Percentiles rank a stretch among this genome's conserved stretches.
These are phyloP conservation scores for Serendipita sp. DNA, from an alignment of 768 basidiomycete genomes.

Conservation along the genomic window DNA sequence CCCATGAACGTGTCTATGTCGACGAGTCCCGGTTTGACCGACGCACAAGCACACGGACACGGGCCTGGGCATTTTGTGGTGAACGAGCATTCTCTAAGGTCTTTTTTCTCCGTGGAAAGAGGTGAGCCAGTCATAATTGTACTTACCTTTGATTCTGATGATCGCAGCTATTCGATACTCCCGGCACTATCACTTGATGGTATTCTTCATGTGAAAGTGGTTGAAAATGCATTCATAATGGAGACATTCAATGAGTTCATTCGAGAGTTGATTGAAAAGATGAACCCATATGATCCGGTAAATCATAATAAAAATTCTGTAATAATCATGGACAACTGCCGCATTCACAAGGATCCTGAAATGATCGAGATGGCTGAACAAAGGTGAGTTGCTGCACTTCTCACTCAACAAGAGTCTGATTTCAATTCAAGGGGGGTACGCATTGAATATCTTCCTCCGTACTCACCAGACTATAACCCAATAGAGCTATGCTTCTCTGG, in stretches of 20 bases:
- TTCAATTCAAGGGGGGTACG: neutral
- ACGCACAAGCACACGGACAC: conserved; percentile 12
- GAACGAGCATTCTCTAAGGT: conserved; percentile 11
- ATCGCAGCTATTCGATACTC: conserved; percentile 16
- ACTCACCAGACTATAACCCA: conserved; percentile 23
- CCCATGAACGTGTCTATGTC: conserved; percentile 16
- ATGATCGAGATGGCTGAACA: conserved; percentile 4
- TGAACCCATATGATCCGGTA: conserved; percentile 10
- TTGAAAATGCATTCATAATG: conserved; percentile 13
- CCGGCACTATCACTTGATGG: conserved; percentile 17
- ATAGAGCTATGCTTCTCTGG: conserved; percentile 24
- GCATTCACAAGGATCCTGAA: conserved; percentile 9
- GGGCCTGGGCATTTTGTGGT: conserved; percentile 15
- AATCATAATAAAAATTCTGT: conserved; percentile 8
- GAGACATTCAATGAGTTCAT: conserved; percentile 13
- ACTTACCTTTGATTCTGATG: neutral
- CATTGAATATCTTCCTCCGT: conserved; percentile 19
- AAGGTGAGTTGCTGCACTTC: neutral
- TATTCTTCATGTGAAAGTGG: conserved; percentile 12
- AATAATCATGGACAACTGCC: conserved; percentile 10
- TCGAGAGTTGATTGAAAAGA: conserved; percentile 10
- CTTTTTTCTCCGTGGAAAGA: conserved; percentile 14
- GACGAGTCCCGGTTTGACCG: conserved; percentile 16
- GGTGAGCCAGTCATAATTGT: conserved; percentile 3
- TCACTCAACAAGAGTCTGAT: too few relatives aligned